Evolutionary conservation across 495 filamentous ascomycete species (phyloP), one percentile per base, ranked within the genome.

Genomic region (Hypoxylon intermedium): DNA sequence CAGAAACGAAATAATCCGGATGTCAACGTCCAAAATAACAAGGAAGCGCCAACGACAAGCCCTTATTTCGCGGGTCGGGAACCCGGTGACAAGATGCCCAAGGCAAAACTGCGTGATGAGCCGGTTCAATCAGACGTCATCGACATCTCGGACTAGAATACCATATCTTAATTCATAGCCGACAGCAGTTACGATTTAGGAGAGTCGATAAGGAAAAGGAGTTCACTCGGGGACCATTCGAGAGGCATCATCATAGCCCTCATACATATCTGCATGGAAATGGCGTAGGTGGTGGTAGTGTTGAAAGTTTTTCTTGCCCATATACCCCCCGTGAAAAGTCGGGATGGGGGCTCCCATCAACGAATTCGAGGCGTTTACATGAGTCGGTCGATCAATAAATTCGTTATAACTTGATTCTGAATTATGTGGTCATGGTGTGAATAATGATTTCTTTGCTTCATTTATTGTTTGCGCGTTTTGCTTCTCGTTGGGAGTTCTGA

Each of bases 301-400:
- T 60, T 43, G 21, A 44, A 31, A 1, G 44, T 45, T 43, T 44
- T 31, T 42, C 55, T 28, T 20, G 4, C 56, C 45, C 54, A 55
- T 60, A 65, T 65, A 65, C 62, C 62, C n/a, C 57, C 43, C n/a
- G 50, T 16, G 50, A 43, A 50, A 41, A 54, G 61, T 44, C 9
- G 43, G 30, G 36, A 42, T 30, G 21, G 9, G 33, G 37, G 30
- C 54, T 33, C 51, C 20, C 16, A 5, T 18, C 43, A 36, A 31
- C 24, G 47, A 40, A 28, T 26, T 18, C 26, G 33, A 42, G 31
- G 49, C 37, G 36, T 58, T 51, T 43, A 53, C 47, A 44, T 56
- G 53, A 42, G 59, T 18, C 31, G 4, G 40, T 41, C 26, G 30
- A 44, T 36, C 5, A 44, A 34, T 4, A 44, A 28, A 41, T 13